These are phyloP conservation scores for Lichtheimia ramosa DNA, from an alignment of 371 early-diverging fungal genomes.

Conservation along the genomic window DNA sequence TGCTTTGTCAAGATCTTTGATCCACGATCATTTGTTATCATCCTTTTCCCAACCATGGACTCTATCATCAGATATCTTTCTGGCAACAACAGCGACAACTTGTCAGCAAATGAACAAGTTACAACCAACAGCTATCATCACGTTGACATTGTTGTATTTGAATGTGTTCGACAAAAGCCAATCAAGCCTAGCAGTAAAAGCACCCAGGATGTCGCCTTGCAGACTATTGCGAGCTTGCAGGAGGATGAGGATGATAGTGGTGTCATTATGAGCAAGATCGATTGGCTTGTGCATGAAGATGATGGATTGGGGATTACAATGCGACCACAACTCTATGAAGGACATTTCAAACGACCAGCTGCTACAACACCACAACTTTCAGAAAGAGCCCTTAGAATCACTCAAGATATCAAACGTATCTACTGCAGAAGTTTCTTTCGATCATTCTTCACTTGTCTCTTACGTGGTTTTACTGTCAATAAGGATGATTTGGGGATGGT, in stretches of 20 bases:
- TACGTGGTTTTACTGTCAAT: constrained; percentile 58
- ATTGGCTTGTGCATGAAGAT: constrained; percentile 35
- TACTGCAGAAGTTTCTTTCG: constrained; percentile 64
- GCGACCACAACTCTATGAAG: constrained; percentile 35
- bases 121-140: not conserved
- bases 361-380: constrained; percentile 19
- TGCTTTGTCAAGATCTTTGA: constrained; percentile 75
- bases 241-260: too few relatives aligned
- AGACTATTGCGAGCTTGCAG: too few relatives aligned
- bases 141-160: constrained; percentile 52
- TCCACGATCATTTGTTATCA: constrained; percentile 61
- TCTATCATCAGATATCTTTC: constrained; percentile 42
- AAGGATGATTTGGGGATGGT: constrained; percentile 59
- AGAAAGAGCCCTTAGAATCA: constrained; percentile 33
- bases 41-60: constrained; percentile 60
- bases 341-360: constrained; percentile 22
- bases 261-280: constrained; percentile 17
- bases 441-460: constrained; percentile 62
- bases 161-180: constrained; percentile 62
- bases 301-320: constrained; percentile 39
- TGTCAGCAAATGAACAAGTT: not conserved
- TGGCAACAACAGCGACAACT: not conserved
- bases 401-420: constrained; percentile 33
- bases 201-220: too few relatives aligned
- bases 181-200: constrained; percentile 29